Conservation (phyloP, 1,284 basidiomycete species). For the Naganishia sp. region DNA sequence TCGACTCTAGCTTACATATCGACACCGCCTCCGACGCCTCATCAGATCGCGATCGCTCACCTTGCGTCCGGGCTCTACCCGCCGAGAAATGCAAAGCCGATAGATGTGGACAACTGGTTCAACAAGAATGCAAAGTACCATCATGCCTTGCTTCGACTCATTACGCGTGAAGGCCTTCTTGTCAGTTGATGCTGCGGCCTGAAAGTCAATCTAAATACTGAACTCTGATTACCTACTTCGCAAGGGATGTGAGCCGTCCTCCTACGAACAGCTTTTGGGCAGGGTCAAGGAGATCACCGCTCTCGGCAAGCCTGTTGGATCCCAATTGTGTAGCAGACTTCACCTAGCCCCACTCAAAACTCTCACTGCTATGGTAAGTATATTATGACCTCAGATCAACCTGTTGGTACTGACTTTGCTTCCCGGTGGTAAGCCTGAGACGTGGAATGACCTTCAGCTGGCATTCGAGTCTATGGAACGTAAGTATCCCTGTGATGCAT, state of each 20-base stretch:
- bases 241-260: slow-evolving; percentile 21
- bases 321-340: background rate
- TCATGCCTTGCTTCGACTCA: slow-evolving; percentile 24
- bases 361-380: slow-evolving; percentile 9
- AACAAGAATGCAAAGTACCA: slow-evolving; percentile 30
- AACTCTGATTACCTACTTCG: background rate
- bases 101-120: slow-evolving; percentile 26
- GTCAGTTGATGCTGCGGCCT: slow-evolving; percentile 1
- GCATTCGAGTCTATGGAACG: slow-evolving; percentile 29
- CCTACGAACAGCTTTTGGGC: slow-evolving; percentile 13
- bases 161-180: slow-evolving; percentile 26
- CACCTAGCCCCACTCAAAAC: slow-evolving; percentile 15
- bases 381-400: background rate
- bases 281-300: slow-evolving; percentile 8
- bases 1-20: slow-evolving; percentile 29
- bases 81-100: background rate
- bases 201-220: background rate
- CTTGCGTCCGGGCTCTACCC: slow-evolving; percentile 29
- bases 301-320: slow-evolving; percentile 4
- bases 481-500: background rate
- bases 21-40: slow-evolving; percentile 33
- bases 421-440: slow-evolving; percentile 19
- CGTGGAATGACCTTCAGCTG: slow-evolving; percentile 27
- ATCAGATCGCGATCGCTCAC: slow-evolving; percentile 29
- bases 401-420: background rate